Percentiles rank a stretch among this genome's conserved stretches.
phyloP scores from a whole-genome alignment of 352 stramenopile genomes.

The Sclerospora graminicola region DNA sequence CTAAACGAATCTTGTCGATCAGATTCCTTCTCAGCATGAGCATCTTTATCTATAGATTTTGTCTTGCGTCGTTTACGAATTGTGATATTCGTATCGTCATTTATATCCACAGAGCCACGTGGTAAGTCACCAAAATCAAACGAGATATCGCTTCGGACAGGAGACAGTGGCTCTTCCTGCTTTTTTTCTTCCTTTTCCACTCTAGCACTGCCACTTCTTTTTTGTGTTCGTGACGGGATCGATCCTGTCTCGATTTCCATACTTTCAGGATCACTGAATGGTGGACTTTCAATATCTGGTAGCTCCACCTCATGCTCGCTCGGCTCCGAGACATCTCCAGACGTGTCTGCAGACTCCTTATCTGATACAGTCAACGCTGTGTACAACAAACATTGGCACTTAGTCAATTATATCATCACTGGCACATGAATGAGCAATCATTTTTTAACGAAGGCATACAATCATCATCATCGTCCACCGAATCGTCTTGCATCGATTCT shows the following conservation, averaged over 20 bases:
- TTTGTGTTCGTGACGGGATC: slow-evolving; percentile 16
- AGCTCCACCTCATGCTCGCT: slow-evolving; percentile 42
- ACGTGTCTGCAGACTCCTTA: slow-evolving; percentile 33
- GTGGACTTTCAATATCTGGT: slow-evolving; percentile 21
- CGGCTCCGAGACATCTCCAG: slow-evolving; percentile 27
- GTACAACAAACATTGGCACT: background rate
- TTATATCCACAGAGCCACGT: slow-evolving; percentile 20
- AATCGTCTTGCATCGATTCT: slow-evolving; percentile 28
- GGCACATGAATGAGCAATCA: background rate
- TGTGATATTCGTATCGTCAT: slow-evolving; percentile 18
- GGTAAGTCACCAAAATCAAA: slow-evolving; percentile 34
- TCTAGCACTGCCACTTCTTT: slow-evolving; percentile 13
- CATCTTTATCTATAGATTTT: slow-evolving; percentile 9
- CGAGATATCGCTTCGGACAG: slow-evolving; percentile 19
- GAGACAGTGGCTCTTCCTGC: slow-evolving; percentile 7
- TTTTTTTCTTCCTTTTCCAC: slow-evolving; percentile 15
- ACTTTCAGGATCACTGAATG: slow-evolving; percentile 21
- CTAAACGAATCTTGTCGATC: slow-evolving; percentile 31
- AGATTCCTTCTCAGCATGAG: slow-evolving; percentile 6
- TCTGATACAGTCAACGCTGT: slow-evolving; percentile 29
- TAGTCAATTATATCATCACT: background rate
- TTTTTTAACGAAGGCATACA: slow-evolving; percentile 7
- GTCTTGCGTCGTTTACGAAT: slow-evolving; percentile 12
- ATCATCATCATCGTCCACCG: slow-evolving; percentile 23
- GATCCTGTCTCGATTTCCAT: slow-evolving; percentile 24